phyloP scores from a whole-genome alignment of 2,329 filamentous ascomycete species.

The Ambrosiella xylebori region DNA sequence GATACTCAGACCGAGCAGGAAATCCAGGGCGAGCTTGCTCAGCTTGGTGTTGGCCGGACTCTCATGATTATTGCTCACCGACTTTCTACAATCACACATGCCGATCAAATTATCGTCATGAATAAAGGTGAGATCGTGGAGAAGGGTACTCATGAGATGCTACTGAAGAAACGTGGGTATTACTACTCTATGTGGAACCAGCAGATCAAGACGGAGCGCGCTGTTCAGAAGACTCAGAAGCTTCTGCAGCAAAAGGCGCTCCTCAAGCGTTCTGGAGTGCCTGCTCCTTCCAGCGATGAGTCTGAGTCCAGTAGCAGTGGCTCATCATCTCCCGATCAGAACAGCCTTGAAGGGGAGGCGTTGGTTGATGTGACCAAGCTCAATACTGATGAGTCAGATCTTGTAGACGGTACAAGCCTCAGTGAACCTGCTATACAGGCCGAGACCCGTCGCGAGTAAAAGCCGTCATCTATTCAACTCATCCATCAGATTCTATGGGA shows the following conservation, averaged over 20 bases:
- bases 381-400: too few species aligned
- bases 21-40: slow-evolving; percentile 73
- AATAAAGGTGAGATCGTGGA: slow-evolving; percentile 63
- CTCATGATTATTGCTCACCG: slow-evolving; percentile 91
- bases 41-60: slow-evolving; percentile 68
- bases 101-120: slow-evolving; percentile 69
- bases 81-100: slow-evolving; percentile 69
- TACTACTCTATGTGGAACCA: slow-evolving; percentile 83
- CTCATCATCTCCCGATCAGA: neutral
- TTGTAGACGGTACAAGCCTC: too few species aligned
- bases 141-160: slow-evolving; percentile 59
- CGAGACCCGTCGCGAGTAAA: too few species aligned
- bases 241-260: neutral
- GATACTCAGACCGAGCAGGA: slow-evolving; percentile 88
- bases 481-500: too few species aligned
- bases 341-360: too few species aligned
- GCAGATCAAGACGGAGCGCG: slow-evolving; percentile 48
- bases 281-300: neutral
- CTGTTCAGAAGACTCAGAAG: neutral
- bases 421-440: too few species aligned
- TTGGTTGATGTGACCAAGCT: too few species aligned
- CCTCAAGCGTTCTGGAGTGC: neutral
- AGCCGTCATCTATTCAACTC: too few species aligned
- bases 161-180: slow-evolving; percentile 51
- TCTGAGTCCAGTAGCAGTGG: neutral